A percentile compares a stretch with the other conserved stretches of the same genome.
These are phyloP conservation scores for Pseudozyma tsukubaensis DNA, from an alignment of 1,284 basidiomycete genomes.

Conservation along the genomic window DNA sequence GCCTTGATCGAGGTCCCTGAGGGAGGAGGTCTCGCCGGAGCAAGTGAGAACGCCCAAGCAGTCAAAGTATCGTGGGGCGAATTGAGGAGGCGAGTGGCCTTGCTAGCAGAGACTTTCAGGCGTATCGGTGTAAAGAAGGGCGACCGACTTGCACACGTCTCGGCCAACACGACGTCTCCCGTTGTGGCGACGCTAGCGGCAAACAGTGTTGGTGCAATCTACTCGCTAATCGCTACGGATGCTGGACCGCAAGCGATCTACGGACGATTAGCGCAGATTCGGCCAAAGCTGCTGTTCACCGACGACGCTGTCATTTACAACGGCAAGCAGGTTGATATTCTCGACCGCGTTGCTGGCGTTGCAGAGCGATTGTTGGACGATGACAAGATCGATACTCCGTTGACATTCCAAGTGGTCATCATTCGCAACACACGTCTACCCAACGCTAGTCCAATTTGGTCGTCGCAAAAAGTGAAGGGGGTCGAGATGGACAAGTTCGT, in stretches of 20 bases:
- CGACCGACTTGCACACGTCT: slow-evolving; percentile 44
- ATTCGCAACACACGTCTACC: slow-evolving; percentile 29
- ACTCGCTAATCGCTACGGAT: slow-evolving; percentile 51
- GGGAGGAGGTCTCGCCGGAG: slow-evolving; percentile 33
- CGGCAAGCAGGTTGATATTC: slow-evolving; percentile 65
- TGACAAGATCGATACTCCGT: slow-evolving; percentile 43
- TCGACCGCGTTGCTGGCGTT: slow-evolving; percentile 51
- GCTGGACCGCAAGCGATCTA: slow-evolving; percentile 49
- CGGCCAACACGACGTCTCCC: slow-evolving; percentile 38
- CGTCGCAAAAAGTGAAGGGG: slow-evolving; percentile 14
- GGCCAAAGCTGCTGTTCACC: slow-evolving; percentile 68
- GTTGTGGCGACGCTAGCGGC: slow-evolving; percentile 42
- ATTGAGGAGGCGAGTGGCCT: slow-evolving; percentile 36
- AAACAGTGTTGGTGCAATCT: slow-evolving; percentile 54
- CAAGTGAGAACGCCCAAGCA: slow-evolving; percentile 9
- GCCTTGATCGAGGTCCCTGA: slow-evolving; percentile 49
- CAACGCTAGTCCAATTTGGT: slow-evolving; percentile 20
- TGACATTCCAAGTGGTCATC: slow-evolving; percentile 50
- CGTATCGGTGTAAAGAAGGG: slow-evolving; percentile 36
- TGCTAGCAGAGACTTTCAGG: slow-evolving; percentile 43
- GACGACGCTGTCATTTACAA: slow-evolving; percentile 68
- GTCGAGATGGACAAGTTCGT: slow-evolving; percentile 32
- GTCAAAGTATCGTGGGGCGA: slow-evolving; percentile 46
- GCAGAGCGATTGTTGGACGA: slow-evolving; percentile 52
- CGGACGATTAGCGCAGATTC: slow-evolving; percentile 60